These are phyloP conservation scores for Apostasia shenzhenica DNA, from an alignment of 106 monocot genomes.

Conservation along the genomic window DNA sequence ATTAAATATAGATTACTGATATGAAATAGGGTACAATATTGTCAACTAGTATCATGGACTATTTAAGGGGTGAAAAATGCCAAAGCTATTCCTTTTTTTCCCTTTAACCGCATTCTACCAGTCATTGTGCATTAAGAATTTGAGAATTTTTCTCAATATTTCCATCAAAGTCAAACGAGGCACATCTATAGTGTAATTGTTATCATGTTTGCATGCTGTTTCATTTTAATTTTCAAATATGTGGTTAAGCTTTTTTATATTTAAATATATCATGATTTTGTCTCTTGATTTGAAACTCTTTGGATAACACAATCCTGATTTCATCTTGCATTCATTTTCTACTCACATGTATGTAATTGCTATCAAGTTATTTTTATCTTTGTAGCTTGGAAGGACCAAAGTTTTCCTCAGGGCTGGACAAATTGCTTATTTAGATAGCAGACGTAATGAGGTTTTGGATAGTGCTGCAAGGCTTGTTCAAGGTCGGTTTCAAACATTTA, in stretches of 20 bases:
- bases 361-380: background rate
- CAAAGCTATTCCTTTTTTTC: no score
- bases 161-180: no score
- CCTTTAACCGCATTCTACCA: no score
- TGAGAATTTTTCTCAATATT: no score
- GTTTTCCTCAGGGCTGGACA: slow-evolving; percentile 96
- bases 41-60: no score
- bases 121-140: no score
- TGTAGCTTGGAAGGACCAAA: slow-evolving; percentile 84
- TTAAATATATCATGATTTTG: background rate
- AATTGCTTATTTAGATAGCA: slow-evolving; percentile 77
- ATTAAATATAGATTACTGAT: no score
- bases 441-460: slow-evolving; percentile 74
- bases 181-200: no score
- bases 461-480: slow-evolving; percentile 74
- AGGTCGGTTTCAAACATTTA: slow-evolving; percentile 47
- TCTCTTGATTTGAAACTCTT: background rate
- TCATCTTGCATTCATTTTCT: background rate
- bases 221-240: no score
- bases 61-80: no score
- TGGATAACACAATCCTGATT: background rate
- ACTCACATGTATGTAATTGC: background rate
- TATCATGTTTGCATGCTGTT: no score
- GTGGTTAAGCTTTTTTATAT: background rate
- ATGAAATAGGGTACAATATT: no score